Evolutionary conservation across 1,284 basidiomycete species (phyloP).

Genomic region (Lentinula novae-zelandiae): DNA sequence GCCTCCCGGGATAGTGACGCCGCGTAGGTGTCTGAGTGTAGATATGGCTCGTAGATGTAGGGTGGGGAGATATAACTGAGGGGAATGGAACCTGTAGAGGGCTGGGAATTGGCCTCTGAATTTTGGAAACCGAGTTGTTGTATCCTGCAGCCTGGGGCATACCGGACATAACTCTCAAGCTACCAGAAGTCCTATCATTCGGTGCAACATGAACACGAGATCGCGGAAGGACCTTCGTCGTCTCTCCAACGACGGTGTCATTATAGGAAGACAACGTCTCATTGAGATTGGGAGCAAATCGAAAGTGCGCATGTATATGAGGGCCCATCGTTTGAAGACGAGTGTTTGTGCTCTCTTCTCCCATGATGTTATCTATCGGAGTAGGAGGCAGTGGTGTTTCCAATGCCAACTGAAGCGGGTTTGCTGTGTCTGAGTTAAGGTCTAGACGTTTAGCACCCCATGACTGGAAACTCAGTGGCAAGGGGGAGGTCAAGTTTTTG

Average conservation of each 20-base stretch:
- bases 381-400: conserved; percentile 17
- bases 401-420: conserved; percentile 9
- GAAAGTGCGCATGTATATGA: neutral
- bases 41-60: neutral
- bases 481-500: neutral
- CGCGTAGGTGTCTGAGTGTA: neutral
- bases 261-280: neutral
- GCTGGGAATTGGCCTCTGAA: conserved; percentile 4
- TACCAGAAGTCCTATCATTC: neutral
- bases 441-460: neutral
- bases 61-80: neutral
- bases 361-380: conserved; percentile 7
- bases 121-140: neutral
- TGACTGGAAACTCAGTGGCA: conserved; percentile 5
- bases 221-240: neutral
- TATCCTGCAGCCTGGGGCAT: neutral
- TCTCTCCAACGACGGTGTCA: neutral
- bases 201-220: neutral
- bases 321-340: neutral
- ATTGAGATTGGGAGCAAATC: neutral
- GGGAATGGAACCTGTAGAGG: conserved; percentile 12
- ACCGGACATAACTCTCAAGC: neutral
- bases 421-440: conserved; percentile 2
- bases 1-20: conserved; percentile 37
- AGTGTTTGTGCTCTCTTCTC: neutral